Base-by-base conservation (phyloP, 75 land plant genomes). In the Pinus tabuliformis region DNA sequence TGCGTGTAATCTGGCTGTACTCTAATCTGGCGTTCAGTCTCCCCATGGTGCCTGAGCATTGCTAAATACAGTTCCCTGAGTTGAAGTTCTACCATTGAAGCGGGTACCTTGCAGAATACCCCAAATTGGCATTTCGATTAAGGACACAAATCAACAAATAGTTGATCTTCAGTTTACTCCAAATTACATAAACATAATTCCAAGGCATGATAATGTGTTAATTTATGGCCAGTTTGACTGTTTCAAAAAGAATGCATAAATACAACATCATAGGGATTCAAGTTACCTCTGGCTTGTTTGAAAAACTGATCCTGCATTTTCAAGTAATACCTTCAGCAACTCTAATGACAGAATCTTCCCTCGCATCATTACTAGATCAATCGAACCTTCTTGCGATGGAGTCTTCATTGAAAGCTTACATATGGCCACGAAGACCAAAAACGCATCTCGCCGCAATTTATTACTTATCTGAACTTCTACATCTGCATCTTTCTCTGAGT, bases 351-450 rank as follows among this genome's bases (percentile, higher is more conserved):
- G 49, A 11, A 89, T 59, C 74, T 89, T 93, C 22, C 91, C 93
- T 75, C 93, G 81, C 72, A 93, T 57, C 30, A 91, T 74, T 33
- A 91, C 80, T 33, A 78, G 83, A 75, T 93, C 95, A 1, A 92
- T 75, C 49, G 81, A 36, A 37, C 88, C 81, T 49, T 92, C 95
- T 76, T 82, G 89, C 7, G 91, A 63, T 0, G 89, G 72, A 70
- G 85, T 87, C 77, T 91, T 91, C 93, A 91, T 89, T 5, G 95
- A 93, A 30, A 93, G 78, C 59, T 89, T 91, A 80, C 95, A 93
- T 63, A 93, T 62, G 77, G 87, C 87, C 86, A 82, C 86, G 68
- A 91, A 91, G 42, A 89, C 58, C 17, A 79, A 65, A 54, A 91
- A 81, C 16, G 91, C 93, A 80, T 91, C 93, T 52, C 87, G 87